Evolutionary conservation across 2,329 filamentous ascomycete genomes (phyloP).

Genomic region (Colletotrichum coccodes): DNA sequence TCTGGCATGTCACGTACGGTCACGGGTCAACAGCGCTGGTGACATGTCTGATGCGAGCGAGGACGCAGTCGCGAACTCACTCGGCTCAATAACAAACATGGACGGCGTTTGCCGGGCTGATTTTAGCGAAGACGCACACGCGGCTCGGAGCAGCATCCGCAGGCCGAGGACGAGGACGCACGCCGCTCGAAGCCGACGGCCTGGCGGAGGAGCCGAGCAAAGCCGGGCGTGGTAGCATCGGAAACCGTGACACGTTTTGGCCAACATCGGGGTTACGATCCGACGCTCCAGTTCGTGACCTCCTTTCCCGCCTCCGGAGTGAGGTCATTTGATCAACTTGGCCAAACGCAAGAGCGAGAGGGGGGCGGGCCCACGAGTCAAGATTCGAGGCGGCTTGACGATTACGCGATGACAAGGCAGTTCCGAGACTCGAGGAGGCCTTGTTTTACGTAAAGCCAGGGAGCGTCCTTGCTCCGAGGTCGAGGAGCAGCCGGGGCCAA

Average conservation of each 20-base stretch:
- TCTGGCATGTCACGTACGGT: not conserved
- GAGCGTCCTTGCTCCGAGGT: slow-evolving; percentile 2
- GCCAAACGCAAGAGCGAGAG: not conserved
- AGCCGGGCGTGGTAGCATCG: not conserved
- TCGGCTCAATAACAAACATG: no score
- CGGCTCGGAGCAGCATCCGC: not conserved
- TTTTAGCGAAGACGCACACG: no score
- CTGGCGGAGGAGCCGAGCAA: not conserved
- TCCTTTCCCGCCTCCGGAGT: not conserved
- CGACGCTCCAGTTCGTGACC: not conserved
- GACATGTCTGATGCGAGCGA: not conserved
- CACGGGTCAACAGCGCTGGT: not conserved
- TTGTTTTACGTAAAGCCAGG: slow-evolving; percentile 25
- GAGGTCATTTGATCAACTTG: slow-evolving; percentile 9
- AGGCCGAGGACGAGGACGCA: not conserved
- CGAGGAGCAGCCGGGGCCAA: not conserved
- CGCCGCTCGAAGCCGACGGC: not conserved
- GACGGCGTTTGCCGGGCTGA: not conserved
- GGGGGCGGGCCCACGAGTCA: slow-evolving; percentile 2
- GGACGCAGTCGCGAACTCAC: not conserved
- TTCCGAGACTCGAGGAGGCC: not conserved
- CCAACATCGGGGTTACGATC: not conserved
- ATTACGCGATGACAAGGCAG: not conserved
- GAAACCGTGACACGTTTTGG: not conserved
- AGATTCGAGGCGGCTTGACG: not conserved